phyloP scores from a whole-genome alignment of 2,329 filamentous ascomycete genomes.

The Alternaria sp. region DNA sequence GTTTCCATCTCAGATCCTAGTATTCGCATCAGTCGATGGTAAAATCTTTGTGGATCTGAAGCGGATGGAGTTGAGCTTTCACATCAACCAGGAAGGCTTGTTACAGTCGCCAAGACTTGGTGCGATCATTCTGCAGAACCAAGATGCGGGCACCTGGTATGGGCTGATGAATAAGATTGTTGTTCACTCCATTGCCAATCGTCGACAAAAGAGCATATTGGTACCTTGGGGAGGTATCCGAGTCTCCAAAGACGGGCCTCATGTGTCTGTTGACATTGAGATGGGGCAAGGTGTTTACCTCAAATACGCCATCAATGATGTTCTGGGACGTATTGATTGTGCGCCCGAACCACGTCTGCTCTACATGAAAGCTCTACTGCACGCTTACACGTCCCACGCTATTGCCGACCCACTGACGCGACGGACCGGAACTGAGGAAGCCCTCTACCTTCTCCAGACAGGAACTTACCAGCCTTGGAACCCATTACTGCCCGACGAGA shows the following conservation, averaged over 20 bases:
- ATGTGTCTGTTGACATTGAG: slow-evolving; percentile 55
- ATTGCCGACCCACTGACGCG: slow-evolving; percentile 67
- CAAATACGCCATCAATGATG: slow-evolving; percentile 63
- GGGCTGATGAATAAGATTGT: slow-evolving; percentile 69
- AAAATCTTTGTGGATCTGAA: slow-evolving; percentile 60
- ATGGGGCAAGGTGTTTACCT: slow-evolving; percentile 53
- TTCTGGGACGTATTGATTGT: slow-evolving; percentile 66
- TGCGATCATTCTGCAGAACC: slow-evolving; percentile 60
- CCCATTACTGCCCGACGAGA: slow-evolving; percentile 13
- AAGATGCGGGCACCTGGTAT: slow-evolving; percentile 69
- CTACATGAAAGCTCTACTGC: slow-evolving; percentile 66
- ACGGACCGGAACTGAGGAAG: slow-evolving; percentile 69
- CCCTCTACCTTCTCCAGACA: slow-evolving; percentile 60
- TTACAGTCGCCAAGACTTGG: slow-evolving; percentile 62
- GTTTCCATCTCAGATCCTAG: slow-evolving; percentile 51
- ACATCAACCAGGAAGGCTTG: slow-evolving; percentile 54
- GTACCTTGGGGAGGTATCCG: slow-evolving; percentile 59
- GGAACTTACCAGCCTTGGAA: slow-evolving; percentile 57
- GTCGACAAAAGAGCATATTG: slow-evolving; percentile 60
- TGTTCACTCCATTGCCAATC: slow-evolving; percentile 57
- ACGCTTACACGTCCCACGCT: slow-evolving; percentile 68
- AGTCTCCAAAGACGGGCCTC: slow-evolving; percentile 40
- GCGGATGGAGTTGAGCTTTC: slow-evolving; percentile 64
- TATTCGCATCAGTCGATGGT: slow-evolving; percentile 55
- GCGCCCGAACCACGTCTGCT: slow-evolving; percentile 64